A percentile compares a stretch with the other conserved stretches of the same genome.
Conservation (phyloP, 805 yeast species). For the Metschnikowia dekortorum region DNA sequence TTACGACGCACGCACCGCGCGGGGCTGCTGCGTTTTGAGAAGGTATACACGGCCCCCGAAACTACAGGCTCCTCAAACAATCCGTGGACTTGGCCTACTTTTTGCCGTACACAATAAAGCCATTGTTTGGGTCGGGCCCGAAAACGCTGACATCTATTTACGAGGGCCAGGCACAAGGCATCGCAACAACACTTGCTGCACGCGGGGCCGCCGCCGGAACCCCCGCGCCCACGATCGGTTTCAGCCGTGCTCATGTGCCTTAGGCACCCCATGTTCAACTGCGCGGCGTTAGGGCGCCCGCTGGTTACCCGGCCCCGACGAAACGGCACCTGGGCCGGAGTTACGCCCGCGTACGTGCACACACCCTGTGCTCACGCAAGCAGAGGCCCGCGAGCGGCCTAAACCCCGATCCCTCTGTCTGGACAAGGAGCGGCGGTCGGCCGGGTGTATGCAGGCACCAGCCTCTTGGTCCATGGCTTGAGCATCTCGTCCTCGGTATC, state of each 20-base stretch:
- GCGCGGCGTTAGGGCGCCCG: not conserved
- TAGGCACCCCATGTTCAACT: not conserved
- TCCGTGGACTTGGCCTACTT: not conserved
- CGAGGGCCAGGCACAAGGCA: not conserved
- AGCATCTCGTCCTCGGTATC: too few species aligned
- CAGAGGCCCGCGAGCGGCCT: not conserved
- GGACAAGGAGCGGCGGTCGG: too few species aligned
- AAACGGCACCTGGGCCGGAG: not conserved
- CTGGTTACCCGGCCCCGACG: not conserved
- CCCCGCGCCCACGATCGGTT: not conserved
- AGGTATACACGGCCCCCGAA: conserved; percentile 1
- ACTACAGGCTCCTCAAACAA: not conserved
- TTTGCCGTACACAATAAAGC: not conserved
- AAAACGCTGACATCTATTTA: not conserved
- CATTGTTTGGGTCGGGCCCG: not conserved
- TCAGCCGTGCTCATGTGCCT: conserved; percentile 2
- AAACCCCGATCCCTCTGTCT: too few species aligned
- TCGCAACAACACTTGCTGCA: not conserved
- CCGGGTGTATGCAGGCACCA: too few species aligned
- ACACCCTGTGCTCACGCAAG: not conserved
- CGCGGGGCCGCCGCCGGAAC: too few species aligned
- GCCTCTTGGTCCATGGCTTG: too few species aligned
- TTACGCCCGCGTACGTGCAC: not conserved
- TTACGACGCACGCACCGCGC: not conserved
- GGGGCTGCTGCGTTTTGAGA: not conserved